Evolutionary conservation across 257 asterid genomes (phyloP).

Genomic region (Salvia splendens): DNA sequence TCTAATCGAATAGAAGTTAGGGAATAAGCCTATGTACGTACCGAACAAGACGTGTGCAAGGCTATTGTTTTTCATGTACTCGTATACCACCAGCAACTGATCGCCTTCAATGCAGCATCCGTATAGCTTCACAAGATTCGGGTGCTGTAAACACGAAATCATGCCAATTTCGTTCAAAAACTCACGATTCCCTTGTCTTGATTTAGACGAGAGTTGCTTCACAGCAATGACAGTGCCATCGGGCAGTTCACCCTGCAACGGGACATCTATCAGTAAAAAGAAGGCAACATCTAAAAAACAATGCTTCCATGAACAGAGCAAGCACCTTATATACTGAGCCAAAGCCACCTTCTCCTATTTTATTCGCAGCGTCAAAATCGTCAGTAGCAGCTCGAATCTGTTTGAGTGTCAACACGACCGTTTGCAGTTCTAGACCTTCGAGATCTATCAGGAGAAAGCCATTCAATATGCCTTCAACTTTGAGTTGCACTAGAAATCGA

Average conservation of each 20-base stretch:
- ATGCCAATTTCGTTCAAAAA: constrained; percentile 79
- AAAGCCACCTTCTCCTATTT: constrained; percentile 96
- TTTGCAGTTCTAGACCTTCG: constrained; percentile 64
- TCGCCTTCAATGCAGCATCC: constrained; percentile 89
- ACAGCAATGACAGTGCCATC: constrained; percentile 83
- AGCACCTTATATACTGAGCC: constrained; percentile 89
- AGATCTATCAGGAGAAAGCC: constrained; percentile 47
- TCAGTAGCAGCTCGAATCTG: constrained; percentile 82
- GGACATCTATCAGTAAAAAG: constrained; percentile 29
- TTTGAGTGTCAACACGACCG: constrained; percentile 65
- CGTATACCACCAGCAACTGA: constrained; percentile 75
- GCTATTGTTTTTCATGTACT: constrained; percentile 87
- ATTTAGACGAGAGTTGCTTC: constrained; percentile 78
- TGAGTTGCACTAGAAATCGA: constrained; percentile 1
- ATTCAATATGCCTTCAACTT: not conserved
- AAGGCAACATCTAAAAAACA: not conserved
- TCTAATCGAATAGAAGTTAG: not conserved
- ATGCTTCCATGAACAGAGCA: not conserved
- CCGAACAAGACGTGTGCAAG: constrained; percentile 75
- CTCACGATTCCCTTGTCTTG: constrained; percentile 86
- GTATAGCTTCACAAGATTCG: constrained; percentile 80
- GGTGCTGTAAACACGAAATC: constrained; percentile 82
- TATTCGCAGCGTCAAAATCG: constrained; percentile 68
- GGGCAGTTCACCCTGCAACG: constrained; percentile 59
- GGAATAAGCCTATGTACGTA: constrained; percentile 35